phyloP scores from a whole-genome alignment of 1,139 yeast genomes.

The Yamadazyma membranifaciens region DNA sequence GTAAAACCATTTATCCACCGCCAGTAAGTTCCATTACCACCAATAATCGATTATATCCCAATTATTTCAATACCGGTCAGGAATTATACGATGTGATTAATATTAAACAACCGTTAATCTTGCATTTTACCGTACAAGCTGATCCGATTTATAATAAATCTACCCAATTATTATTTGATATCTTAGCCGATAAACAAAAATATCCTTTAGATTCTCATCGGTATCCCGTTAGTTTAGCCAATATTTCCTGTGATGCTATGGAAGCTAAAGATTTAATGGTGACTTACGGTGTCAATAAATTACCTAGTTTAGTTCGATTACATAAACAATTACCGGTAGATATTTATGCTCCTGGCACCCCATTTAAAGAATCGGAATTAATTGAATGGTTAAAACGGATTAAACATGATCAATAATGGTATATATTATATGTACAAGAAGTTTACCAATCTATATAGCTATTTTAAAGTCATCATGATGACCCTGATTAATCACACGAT shows the following conservation, averaged over 20 bases:
- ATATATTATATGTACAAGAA: background rate
- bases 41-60: conserved; percentile 39
- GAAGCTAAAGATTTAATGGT: conserved; percentile 59
- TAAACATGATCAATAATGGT: conserved; percentile 4
- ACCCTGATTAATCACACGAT: conserved; percentile 7
- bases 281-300: conserved; percentile 52
- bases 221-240: conserved; percentile 55
- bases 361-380: conserved; percentile 41
- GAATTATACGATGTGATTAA: conserved; percentile 59
- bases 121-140: conserved; percentile 72
- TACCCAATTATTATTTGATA: conserved; percentile 62
- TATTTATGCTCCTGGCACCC: conserved; percentile 38
- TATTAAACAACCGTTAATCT: conserved; percentile 59
- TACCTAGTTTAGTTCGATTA: conserved; percentile 69
- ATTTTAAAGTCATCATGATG: background rate
- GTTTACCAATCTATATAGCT: conserved; percentile 2
- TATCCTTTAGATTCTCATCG: conserved; percentile 33
- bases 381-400: conserved; percentile 50
- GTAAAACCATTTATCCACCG: conserved; percentile 37
- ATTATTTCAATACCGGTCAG: conserved; percentile 42
- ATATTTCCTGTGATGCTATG: conserved; percentile 65
- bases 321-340: conserved; percentile 65
- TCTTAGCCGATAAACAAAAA: conserved; percentile 49
- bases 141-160: conserved; percentile 61
- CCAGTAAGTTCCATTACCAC: conserved; percentile 37